These are phyloP conservation scores for Perilla frutescens DNA, from an alignment of 257 asterid genomes.

Conservation along the genomic window DNA sequence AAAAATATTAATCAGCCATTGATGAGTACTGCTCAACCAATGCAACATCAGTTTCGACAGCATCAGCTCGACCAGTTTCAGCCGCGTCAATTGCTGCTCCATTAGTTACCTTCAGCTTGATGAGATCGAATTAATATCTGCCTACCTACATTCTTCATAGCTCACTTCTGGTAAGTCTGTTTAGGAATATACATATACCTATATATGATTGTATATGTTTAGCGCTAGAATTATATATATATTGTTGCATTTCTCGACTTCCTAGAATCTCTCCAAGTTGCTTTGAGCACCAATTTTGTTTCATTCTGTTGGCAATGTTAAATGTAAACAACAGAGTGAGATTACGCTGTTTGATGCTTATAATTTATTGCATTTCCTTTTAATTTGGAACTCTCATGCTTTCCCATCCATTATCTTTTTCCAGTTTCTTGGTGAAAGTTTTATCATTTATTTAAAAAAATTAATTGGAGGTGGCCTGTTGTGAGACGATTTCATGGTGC, in stretches of 20 bases:
- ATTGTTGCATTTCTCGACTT: neutral
- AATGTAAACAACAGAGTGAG: neutral
- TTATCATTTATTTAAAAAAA: no score
- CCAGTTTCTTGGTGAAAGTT: no score
- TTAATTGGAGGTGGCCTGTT: no score
- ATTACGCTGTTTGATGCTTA: neutral
- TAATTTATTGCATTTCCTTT: neutral
- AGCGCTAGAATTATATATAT: constrained; percentile 6
- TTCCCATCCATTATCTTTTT: no score
- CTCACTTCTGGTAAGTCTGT: constrained; percentile 25
- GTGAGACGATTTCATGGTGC: no score
- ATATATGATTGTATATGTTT: constrained; percentile 15
- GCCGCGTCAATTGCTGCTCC: constrained; percentile 34
- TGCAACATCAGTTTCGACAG: constrained; percentile 58
- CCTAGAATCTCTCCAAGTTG: neutral
- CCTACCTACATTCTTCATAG: neutral
- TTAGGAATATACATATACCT: constrained; percentile 26
- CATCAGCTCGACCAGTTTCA: constrained; percentile 49
- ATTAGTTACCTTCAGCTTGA: neutral
- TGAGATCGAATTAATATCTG: no score
- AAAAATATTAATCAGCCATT: constrained; percentile 55
- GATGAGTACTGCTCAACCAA: constrained; percentile 63
- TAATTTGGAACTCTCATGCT: no score
- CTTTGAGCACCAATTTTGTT: constrained; percentile 10
- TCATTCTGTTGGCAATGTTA: neutral